Base-by-base conservation (phyloP, 2,329 filamentous ascomycete genomes). In the Neoascochyta sp. region DNA sequence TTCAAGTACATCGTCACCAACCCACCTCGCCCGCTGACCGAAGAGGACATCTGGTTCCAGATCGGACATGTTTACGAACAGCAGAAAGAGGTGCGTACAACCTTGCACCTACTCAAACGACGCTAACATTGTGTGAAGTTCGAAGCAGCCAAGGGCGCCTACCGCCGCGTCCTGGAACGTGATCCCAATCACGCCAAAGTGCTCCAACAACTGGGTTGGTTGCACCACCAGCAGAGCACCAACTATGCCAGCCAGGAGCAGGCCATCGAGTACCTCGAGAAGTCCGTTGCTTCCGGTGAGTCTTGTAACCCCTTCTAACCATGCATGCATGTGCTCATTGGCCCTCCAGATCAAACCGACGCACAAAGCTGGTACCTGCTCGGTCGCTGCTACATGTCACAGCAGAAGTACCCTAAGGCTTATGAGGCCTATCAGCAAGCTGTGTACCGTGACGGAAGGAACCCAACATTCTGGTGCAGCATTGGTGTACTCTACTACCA, bases 1-100 rank as follows among this genome's bases (percentile, higher is more conserved):
- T 98, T 98, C 71, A 92, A 92, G 66, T 96, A 95, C 61, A 98
- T 98, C 48, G 89, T 96, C 43, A 83, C 78, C 47, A 89, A 94
- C 30, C 90, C 92, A 16, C 92, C 92, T 3, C 81, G 86, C 4
- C 92, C 92, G 3, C 66, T 98, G 50, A 95, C 89, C 0, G 89
- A 96, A 62, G 90, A 96, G 63, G 92, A 98, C 52, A 98, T 98
- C 39, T 96, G 90, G 90, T 98, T 98, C 70, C 92, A 98, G 65
- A 96, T 98, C 57, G 92, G 92, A 15, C 92, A 98, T 63, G 92
- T 98, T 27, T 89, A 98, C 55, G 92, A 98, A 61, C 92, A 96
- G 57, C 90, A 96, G 65, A 96, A 96, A 74, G 92, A 98, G n/a
- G n/a, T n/a, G n/a, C n/a, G 56, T 67, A 29, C 68, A 19, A 36